phyloP scores from a whole-genome alignment of 768 basidiomycete genomes.

The Austroboletus eburneus region DNA sequence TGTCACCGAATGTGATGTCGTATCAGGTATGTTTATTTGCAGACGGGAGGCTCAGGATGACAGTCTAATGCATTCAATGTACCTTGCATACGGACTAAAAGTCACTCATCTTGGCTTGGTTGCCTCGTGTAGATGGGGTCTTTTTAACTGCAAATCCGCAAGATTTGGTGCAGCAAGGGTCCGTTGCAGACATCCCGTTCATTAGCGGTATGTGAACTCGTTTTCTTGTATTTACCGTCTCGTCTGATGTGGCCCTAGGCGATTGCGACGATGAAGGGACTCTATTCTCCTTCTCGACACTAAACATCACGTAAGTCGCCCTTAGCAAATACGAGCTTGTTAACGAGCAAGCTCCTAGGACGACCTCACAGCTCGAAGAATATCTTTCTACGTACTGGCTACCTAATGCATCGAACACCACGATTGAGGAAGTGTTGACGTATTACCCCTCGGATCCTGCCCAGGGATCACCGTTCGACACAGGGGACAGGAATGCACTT shows the following conservation, averaged over 20 bases:
- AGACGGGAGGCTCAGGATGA: too few species aligned
- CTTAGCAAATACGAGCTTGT: not conserved
- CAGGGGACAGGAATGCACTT: conserved; percentile 39
- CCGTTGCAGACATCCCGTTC: conserved; percentile 5
- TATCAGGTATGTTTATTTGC: conserved; percentile 27
- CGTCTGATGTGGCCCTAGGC: conserved; percentile 7
- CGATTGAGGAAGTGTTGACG: conserved; percentile 23
- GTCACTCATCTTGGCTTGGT: conserved; percentile 32
- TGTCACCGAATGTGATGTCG: conserved; percentile 28
- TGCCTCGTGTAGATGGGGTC: conserved; percentile 36
- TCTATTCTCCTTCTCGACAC: conserved; percentile 41
- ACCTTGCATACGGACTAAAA: conserved; percentile 6
- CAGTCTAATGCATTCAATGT: too few species aligned
- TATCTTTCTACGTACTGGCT: conserved; percentile 32
- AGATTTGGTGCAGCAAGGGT: conserved; percentile 32
- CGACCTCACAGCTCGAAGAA: conserved; percentile 20
- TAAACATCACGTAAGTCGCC: conserved; percentile 45
- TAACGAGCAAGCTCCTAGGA: conserved; percentile 36
- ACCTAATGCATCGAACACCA: conserved; percentile 20
- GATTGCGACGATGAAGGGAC: conserved; percentile 41
- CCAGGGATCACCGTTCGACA: conserved; percentile 52
- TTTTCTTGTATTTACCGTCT: not conserved
- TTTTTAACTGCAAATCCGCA: conserved; percentile 34
- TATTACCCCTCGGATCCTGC: conserved; percentile 38
- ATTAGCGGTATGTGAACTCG: conserved; percentile 3